Base-by-base conservation (phyloP, 129 eudicot species). In the Flaveria ramosissima region DNA sequence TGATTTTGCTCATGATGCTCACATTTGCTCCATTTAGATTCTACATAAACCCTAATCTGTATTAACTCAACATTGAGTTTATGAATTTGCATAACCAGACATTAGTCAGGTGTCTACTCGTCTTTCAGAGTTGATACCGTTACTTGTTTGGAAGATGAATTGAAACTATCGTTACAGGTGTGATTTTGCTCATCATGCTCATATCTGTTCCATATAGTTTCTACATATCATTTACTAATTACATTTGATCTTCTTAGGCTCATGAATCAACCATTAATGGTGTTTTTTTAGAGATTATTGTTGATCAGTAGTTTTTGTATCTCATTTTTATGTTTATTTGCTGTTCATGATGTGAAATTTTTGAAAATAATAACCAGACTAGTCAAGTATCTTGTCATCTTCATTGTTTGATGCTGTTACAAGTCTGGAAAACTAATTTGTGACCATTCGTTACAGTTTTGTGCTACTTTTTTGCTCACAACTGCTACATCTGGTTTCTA, bases 101-200 rank as follows among this genome's bases (percentile, higher is more conserved):
- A 72, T 77, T 74, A 85, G 86, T 85, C 86, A 82, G 75, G 84
- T 82, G 36, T 81, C 81, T 36, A 39, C 77, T 46, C 63, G 23
- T 32, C 2, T 45, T 79, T 16, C 6, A 78, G 46, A 30, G 86
- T 47, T 79, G 71, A 82, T 82, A 52, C 82, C 74, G 89, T 85
- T 82, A 82, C 89, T 57, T 78, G 89, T 73, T 81, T 86, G 90
- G 87, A 63, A 86, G 14, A 86, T 45, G 0, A 51, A 83, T 9
- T 19, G 80, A 30, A 69, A 69, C 87, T 80, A 63, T 86, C 90
- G 90, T 86, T 86, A 77, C 90, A 83, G 87, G 78, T 80, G 84
- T 85, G 83, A 24, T 23, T 60, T 24, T 68, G 42, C 21, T 68
- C 15, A 13, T 80, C 1, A 27, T 70, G 85, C 82, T 73, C 69